phyloP scores from a whole-genome alignment of 164 flowering plant genomes.

The Umbellularia californica region DNA sequence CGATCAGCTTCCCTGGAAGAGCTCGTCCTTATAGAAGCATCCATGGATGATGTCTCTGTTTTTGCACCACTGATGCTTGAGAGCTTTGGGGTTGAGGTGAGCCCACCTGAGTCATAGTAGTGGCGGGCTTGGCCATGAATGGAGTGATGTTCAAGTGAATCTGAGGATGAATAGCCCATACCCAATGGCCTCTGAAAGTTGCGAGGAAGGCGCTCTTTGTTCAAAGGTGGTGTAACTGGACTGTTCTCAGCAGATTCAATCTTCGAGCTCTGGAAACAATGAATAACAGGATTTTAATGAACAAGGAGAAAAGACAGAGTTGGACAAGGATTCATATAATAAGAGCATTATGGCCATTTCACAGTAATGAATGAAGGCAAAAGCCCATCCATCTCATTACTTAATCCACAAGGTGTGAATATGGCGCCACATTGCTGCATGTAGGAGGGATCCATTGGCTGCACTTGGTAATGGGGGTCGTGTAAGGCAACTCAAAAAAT shows the following conservation, averaged over 20 bases:
- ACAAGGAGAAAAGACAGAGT: not conserved
- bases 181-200: conserved; percentile 51
- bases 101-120: conserved; percentile 45
- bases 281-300: not conserved
- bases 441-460: too few relatives aligned
- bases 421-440: too few relatives aligned
- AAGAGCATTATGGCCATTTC: not conserved
- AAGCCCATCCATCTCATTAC: not conserved
- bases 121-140: conserved; percentile 33
- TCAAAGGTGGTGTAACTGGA: conserved; percentile 83
- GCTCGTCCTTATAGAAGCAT: conserved; percentile 75
- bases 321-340: not conserved
- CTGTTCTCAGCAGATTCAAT: conserved; percentile 65
- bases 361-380: not conserved
- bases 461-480: too few relatives aligned
- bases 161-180: conserved; percentile 73
- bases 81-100: conserved; percentile 73
- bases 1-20: conserved; percentile 76
- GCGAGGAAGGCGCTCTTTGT: conserved; percentile 60
- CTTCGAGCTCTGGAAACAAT: conserved; percentile 49
- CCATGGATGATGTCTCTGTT: conserved; percentile 74
- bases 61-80: conserved; percentile 76
- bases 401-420: too few relatives aligned
- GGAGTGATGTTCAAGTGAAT: conserved; percentile 73
- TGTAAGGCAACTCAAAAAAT: too few relatives aligned